These are phyloP conservation scores for Chaetomium olivaceum DNA, from an alignment of 2,329 filamentous ascomycete genomes.

Conservation along the genomic window DNA sequence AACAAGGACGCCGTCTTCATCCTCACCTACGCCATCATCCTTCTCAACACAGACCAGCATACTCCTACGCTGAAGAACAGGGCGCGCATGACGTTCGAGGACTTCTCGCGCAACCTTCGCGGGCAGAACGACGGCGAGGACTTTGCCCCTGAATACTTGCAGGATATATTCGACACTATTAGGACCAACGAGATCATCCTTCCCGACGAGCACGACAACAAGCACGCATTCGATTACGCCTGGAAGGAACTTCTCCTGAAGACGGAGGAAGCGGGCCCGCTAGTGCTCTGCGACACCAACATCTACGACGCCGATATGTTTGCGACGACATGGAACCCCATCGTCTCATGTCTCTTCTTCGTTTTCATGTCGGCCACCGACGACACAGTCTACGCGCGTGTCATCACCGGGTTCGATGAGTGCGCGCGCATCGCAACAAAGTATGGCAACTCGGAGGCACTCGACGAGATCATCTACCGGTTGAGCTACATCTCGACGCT, in stretches of 20 bases:
- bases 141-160: constrained; percentile 79
- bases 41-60: constrained; percentile 96
- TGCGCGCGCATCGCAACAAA: constrained; percentile 89
- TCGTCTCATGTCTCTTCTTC: constrained; percentile 91
- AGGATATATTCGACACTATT: constrained; percentile 88
- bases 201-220: constrained; percentile 95
- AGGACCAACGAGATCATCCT: constrained; percentile 92
- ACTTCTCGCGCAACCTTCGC: constrained; percentile 86
- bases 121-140: constrained; percentile 85
- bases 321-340: constrained; percentile 89
- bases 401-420: constrained; percentile 94
- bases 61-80: constrained; percentile 81
- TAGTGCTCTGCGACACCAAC: constrained; percentile 84
- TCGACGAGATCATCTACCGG: constrained; percentile 91
- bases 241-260: constrained; percentile 95
- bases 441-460: constrained; percentile 78
- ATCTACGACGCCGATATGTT: constrained; percentile 99
- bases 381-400: constrained; percentile 88
- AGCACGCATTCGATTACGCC: constrained; percentile 93
- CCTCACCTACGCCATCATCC: constrained; percentile 92
- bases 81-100: constrained; percentile 79
- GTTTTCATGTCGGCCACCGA: constrained; percentile 99
- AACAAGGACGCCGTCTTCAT: constrained; percentile 88
- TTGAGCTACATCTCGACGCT: constrained; percentile 89
- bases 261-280: constrained; percentile 70